Evolutionary conservation across 192 early-diverging fungal genomes (phyloP).

Genomic region (Dissophora globulifera): DNA sequence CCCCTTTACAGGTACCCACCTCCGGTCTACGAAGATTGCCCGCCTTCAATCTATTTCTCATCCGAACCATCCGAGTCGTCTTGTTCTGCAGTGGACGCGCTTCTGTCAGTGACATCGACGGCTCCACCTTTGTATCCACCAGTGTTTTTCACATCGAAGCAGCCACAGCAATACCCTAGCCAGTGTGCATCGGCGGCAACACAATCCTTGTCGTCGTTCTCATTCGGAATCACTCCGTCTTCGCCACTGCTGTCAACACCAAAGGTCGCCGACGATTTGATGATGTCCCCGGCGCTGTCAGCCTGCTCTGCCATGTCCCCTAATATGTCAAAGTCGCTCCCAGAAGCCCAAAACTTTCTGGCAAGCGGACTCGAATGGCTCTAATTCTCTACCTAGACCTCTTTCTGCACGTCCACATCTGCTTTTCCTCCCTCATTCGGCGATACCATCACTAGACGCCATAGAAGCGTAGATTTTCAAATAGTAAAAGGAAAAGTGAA

Average conservation of each 20-base stretch:
- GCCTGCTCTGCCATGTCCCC: conserved; percentile 1
- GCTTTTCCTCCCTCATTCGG: neutral
- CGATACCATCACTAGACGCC: no score
- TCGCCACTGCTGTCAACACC: neutral
- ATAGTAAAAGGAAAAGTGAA: neutral
- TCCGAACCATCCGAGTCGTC: no score
- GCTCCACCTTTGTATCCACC: no score
- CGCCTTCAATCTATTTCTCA: neutral
- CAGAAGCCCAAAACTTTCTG: conserved; percentile 1
- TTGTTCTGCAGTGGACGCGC: no score
- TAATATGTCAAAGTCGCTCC: neutral
- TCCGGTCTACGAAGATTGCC: conserved; percentile 1
- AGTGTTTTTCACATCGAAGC: neutral
- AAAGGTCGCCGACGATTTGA: neutral
- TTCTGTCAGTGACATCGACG: no score
- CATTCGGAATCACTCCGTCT: neutral
- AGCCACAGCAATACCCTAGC: no score
- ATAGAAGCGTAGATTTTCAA: no score
- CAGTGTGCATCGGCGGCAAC: no score
- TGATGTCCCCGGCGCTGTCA: conserved; percentile 19
- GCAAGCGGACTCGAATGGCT: conserved; percentile 1
- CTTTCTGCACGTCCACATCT: neutral
- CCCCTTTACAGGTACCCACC: conserved; percentile 4
- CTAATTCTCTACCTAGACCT: neutral
- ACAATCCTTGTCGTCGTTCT: neutral